Evolutionary conservation across 1,284 basidiomycete genomes (phyloP).

Genomic region (Athelia sp.): DNA sequence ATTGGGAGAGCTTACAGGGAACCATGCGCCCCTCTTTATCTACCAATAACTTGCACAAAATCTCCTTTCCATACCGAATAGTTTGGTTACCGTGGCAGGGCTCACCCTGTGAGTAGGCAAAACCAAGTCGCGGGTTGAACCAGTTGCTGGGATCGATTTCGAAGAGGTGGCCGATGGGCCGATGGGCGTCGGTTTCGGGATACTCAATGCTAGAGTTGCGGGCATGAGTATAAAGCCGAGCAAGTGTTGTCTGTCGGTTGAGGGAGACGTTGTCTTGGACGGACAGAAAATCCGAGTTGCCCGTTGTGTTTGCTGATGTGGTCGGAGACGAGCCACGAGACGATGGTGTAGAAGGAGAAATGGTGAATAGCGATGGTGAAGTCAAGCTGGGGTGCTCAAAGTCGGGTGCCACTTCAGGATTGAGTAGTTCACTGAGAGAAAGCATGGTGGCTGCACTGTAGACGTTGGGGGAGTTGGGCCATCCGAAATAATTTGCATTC

Average conservation of each 20-base stretch:
- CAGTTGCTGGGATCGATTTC: constrained; percentile 3
- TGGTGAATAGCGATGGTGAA: too few species aligned
- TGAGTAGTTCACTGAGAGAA: too few species aligned
- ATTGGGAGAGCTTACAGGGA: not conserved
- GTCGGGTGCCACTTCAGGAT: too few species aligned
- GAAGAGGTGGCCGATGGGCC: constrained; percentile 9
- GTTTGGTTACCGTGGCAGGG: constrained; percentile 1
- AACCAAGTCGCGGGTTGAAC: constrained; percentile 3
- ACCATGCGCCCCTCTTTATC: not conserved
- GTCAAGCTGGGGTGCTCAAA: too few species aligned
- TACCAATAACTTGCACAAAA: not conserved
- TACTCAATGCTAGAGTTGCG: constrained; percentile 2
- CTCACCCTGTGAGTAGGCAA: constrained; percentile 7
- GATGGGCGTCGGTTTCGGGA: constrained; percentile 1
- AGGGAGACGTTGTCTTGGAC: not conserved
- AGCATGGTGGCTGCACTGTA: too few species aligned
- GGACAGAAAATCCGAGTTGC: too few species aligned
- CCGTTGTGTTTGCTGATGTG: too few species aligned
- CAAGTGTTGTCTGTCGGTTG: not conserved
- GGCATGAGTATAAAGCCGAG: not conserved
- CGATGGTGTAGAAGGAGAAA: too few species aligned
- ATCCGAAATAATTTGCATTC: too few species aligned
- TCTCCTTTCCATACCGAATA: not conserved
- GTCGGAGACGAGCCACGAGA: too few species aligned
- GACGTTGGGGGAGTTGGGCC: too few species aligned